Conservation (phyloP, 2,329 filamentous ascomycete genomes). For the Aureobasidium namibiae region DNA sequence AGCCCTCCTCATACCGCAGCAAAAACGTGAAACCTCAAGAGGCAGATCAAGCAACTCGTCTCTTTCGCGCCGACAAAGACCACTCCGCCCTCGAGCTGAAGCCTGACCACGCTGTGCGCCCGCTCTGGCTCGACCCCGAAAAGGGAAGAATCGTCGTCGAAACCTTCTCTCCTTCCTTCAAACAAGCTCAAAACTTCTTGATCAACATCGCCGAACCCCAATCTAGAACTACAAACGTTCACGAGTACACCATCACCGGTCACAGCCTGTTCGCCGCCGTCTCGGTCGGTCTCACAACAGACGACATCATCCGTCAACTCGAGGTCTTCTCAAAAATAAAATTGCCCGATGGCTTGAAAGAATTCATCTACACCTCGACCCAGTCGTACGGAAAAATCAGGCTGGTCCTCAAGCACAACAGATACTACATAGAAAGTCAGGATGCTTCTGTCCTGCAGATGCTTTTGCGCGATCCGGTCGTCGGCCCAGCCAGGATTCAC, state of each 20-base stretch:
- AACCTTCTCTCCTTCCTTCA: slow-evolving; percentile 82
- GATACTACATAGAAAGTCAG: slow-evolving; percentile 87
- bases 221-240: slow-evolving; percentile 80
- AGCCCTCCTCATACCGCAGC: slow-evolving; percentile 43
- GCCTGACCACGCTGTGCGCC: slow-evolving; percentile 79
- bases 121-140: slow-evolving; percentile 85
- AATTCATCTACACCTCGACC: slow-evolving; percentile 75
- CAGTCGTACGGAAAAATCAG: slow-evolving; percentile 93
- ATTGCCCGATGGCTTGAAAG: slow-evolving; percentile 68
- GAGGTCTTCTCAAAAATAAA: slow-evolving; percentile 85
- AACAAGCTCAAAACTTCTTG: slow-evolving; percentile 85
- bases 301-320: slow-evolving; percentile 83
- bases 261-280: slow-evolving; percentile 94
- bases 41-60: slow-evolving; percentile 46
- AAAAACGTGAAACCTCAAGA: slow-evolving; percentile 34
- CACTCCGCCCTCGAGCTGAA: slow-evolving; percentile 79
- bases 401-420: slow-evolving; percentile 86
- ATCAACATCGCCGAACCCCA: slow-evolving; percentile 93
- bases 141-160: slow-evolving; percentile 86
- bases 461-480: slow-evolving; percentile 75
- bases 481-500: slow-evolving; percentile 71
- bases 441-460: slow-evolving; percentile 80
- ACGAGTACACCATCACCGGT: slow-evolving; percentile 86
- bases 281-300: slow-evolving; percentile 80
- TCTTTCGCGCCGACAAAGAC: slow-evolving; percentile 56